Percentiles rank a stretch among this genome's conserved stretches.
Evolutionary conservation across 1,284 basidiomycete genomes (phyloP).

Genomic region (Ceratorhiza oryzae-sativae): DNA sequence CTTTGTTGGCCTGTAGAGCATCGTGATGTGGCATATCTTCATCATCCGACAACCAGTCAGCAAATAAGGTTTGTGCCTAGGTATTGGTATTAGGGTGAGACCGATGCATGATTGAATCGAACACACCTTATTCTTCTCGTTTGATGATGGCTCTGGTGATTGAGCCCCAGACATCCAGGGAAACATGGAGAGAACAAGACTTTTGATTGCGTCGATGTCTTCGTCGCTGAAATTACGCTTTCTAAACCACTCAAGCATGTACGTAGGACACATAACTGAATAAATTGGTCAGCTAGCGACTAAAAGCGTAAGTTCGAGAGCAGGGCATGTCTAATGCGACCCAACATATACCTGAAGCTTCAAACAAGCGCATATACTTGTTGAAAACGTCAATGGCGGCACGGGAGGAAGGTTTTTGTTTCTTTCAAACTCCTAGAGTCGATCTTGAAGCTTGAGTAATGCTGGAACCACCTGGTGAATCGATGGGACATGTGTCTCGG

Average conservation of each 20-base stretch:
- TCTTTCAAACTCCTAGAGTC: not conserved
- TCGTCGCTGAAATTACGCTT: not conserved
- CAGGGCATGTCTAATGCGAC: not conserved
- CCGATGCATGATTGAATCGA: not conserved
- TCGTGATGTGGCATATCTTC: not conserved
- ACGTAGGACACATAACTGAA: slow-evolving; percentile 2
- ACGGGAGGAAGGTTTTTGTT: not conserved
- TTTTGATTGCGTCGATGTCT: not conserved
- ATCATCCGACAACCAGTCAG: slow-evolving; percentile 1
- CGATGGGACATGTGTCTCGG: not conserved
- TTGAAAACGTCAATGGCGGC: not conserved
- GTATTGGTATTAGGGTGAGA: not conserved
- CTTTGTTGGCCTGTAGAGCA: not conserved
- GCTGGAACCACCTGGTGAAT: slow-evolving; percentile 2
- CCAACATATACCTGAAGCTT: slow-evolving; percentile 3
- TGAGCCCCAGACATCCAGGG: not conserved
- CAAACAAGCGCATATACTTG: slow-evolving; percentile 23
- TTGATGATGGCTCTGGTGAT: not conserved
- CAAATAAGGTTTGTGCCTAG: not conserved
- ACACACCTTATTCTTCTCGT: not conserved
- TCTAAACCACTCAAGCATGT: not conserved
- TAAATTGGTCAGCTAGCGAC: not conserved
- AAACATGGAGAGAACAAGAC: not conserved
- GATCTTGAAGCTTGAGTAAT: not conserved
- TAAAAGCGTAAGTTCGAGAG: not conserved